Percentiles rank a stretch among this genome's conserved stretches.
These are phyloP conservation scores for Beta macrorhiza DNA, from an alignment of 179 eudicot genomes.

Conservation along the genomic window DNA sequence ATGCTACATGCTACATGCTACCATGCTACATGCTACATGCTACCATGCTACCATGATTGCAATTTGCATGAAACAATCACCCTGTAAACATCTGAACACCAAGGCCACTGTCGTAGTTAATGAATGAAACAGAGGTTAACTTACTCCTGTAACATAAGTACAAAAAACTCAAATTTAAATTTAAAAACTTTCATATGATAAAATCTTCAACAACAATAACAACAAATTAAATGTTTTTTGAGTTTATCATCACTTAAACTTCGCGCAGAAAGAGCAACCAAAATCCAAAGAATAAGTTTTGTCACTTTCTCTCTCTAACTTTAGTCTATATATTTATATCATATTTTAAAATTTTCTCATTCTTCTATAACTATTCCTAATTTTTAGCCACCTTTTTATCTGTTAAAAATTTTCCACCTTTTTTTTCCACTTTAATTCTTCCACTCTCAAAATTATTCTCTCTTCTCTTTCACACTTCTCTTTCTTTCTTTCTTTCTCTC, in stretches of 20 bases:
- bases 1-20: not conserved
- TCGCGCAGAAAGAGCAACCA: conserved; percentile 19
- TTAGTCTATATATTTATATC: not conserved
- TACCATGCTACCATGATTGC: not conserved
- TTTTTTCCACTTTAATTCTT: conserved; percentile 29
- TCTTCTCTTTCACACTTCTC: conserved; percentile 25
- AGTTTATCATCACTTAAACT: not conserved
- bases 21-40: too few relatives aligned
- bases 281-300: conserved; percentile 14
- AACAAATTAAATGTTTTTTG: not conserved
- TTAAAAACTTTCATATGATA: not conserved
- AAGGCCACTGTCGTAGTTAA: conserved; percentile 26
- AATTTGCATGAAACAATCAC: not conserved
- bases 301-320: conserved; percentile 15
- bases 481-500: conserved; percentile 2
- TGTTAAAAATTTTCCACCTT: conserved; percentile 31
- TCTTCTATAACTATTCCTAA: not conserved
- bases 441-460: conserved; percentile 19
- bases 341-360: not conserved
- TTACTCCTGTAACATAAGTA: conserved; percentile 8
- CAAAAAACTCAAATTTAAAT: not conserved
- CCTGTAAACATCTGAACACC: not conserved
- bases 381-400: conserved; percentile 29
- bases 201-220: not conserved
- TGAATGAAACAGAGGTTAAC: conserved; percentile 13